Conservation (phyloP, 257 asterid species). For the Lycium barbarum region DNA sequence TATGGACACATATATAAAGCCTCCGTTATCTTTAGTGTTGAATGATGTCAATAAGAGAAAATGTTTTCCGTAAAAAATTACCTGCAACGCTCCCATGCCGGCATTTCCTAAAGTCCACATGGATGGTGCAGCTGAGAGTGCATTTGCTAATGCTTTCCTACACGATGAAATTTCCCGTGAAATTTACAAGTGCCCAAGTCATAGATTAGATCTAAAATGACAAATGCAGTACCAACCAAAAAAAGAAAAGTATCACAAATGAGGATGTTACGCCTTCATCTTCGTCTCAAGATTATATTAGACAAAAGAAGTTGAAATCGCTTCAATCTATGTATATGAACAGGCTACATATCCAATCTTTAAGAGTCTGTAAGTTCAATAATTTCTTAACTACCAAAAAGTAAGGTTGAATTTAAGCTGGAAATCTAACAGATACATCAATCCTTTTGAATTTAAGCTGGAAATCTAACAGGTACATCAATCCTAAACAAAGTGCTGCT, state of each 20-base stretch:
- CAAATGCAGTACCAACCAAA: neutral
- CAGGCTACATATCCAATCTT: neutral
- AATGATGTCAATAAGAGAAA: neutral
- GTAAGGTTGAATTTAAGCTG: neutral
- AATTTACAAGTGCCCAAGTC: neutral
- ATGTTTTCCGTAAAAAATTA: constrained; percentile 22
- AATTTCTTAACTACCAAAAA: neutral
- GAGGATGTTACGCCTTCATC: neutral
- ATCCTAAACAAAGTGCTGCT: neutral
- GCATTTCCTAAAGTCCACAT: constrained; percentile 99
- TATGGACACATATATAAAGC: neutral
- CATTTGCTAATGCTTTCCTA: constrained; percentile 95
- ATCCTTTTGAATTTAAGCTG: neutral
- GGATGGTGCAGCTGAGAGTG: constrained; percentile 91
- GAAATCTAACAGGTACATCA: neutral
- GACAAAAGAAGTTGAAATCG: neutral
- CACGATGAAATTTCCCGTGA: constrained; percentile 30
- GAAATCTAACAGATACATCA: neutral
- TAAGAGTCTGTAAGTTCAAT: neutral
- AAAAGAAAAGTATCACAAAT: neutral
- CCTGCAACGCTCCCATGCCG: constrained; percentile 99
- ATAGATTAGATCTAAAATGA: neutral
- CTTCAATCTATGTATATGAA: neutral
- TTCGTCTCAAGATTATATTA: neutral
- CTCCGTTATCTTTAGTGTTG: neutral